These are phyloP conservation scores for Arachis hypogaea DNA, from an alignment of 306 rosid species.

Conservation along the genomic window DNA sequence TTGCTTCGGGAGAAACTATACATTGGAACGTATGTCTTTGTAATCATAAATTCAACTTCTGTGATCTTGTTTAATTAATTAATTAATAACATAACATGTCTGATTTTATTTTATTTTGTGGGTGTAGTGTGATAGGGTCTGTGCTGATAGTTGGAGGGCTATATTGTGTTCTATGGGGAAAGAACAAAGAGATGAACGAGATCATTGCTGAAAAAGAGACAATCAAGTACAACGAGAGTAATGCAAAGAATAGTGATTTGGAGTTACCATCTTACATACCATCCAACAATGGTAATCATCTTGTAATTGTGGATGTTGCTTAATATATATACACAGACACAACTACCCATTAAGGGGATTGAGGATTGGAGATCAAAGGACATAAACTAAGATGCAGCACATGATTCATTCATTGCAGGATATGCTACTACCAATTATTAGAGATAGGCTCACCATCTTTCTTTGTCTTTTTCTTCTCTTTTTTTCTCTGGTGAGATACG, in stretches of 20 bases:
- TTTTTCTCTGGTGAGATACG: no score
- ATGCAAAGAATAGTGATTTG: conserved; percentile 33
- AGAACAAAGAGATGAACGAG: conserved; percentile 54
- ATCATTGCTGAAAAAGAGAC: neutral
- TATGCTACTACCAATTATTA: no score
- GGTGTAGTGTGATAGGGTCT: conserved; percentile 62
- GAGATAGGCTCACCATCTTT: no score
- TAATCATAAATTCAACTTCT: no score
- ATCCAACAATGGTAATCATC: conserved; percentile 35
- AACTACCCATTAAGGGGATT: no score
- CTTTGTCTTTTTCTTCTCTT: no score
- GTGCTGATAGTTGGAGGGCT: conserved; percentile 65
- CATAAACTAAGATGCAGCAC: no score
- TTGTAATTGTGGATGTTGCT: neutral
- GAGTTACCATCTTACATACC: conserved; percentile 38
- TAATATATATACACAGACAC: no score
- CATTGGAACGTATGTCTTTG: conserved; percentile 69
- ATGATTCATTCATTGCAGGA: no score
- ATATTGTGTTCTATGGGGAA: conserved; percentile 82
- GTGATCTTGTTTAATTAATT: no score
- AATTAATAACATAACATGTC: neutral
- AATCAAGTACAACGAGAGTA: neutral
- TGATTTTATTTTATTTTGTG: neutral
- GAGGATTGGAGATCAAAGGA: no score
- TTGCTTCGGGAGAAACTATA: conserved; percentile 62